Percentiles rank a stretch among this genome's conserved stretches.
Evolutionary conservation across 139 green algal species (phyloP).

Genomic region (Chlorella vulgaris): DNA sequence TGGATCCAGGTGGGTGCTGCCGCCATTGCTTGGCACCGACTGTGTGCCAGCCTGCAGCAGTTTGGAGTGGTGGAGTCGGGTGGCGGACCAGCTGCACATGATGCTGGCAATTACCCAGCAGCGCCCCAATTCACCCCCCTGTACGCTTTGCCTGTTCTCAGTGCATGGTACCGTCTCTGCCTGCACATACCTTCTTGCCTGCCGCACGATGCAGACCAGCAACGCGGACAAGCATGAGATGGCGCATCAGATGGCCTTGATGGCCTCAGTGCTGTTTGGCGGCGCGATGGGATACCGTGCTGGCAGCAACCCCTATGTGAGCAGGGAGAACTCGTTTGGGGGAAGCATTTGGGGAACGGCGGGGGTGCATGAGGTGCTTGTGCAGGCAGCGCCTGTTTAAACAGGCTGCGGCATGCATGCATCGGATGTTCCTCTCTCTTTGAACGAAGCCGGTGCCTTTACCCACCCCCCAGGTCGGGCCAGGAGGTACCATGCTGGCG

Average conservation of each 20-base stretch:
- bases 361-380: neutral
- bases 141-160: too few species aligned
- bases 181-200: too few species aligned
- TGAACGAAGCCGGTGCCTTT: too few species aligned
- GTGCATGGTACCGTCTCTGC: too few species aligned
- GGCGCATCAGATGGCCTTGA: slow-evolving; percentile 39
- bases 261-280: slow-evolving; percentile 16
- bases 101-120: too few species aligned
- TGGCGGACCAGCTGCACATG: too few species aligned
- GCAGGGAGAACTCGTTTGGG: neutral
- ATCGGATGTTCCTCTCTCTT: neutral
- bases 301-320: slow-evolving; percentile 31
- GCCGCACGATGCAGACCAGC: slow-evolving; percentile 2
- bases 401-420: too few species aligned
- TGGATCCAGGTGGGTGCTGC: slow-evolving; percentile 9
- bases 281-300: slow-evolving; percentile 44
- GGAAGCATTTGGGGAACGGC: neutral
- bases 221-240: slow-evolving; percentile 33
- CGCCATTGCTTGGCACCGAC: neutral
- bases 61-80: too few species aligned
- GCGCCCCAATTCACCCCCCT: too few species aligned
- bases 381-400: too few species aligned
- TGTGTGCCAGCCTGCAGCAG: neutral
- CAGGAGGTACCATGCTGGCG: slow-evolving; percentile 42
- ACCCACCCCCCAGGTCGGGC: slow-evolving; percentile 12